These are phyloP conservation scores for Ogataea hybrid DNA, from an alignment of 1,139 yeast genomes.

Conservation along the genomic window DNA sequence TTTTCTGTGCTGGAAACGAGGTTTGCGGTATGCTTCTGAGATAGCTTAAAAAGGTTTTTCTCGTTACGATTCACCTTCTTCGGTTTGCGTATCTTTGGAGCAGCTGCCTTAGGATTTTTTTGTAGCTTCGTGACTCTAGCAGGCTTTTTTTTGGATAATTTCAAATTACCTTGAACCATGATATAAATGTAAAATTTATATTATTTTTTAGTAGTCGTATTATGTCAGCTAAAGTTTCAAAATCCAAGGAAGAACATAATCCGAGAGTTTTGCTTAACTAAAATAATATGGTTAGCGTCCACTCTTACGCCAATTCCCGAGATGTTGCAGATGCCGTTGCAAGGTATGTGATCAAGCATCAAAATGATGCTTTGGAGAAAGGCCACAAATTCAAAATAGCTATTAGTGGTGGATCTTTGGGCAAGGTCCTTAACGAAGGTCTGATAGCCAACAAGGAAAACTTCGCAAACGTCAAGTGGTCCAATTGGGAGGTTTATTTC, in stretches of 20 bases:
- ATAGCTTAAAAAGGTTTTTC: slow-evolving; percentile 44
- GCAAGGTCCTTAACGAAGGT: slow-evolving; percentile 70
- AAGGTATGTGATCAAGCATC: slow-evolving; percentile 49
- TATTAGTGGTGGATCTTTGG: slow-evolving; percentile 87
- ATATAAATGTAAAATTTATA: background rate
- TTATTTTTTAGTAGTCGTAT: slow-evolving; percentile 1
- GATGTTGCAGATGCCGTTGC: slow-evolving; percentile 63
- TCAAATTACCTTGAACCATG: slow-evolving; percentile 59
- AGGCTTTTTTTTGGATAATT: slow-evolving; percentile 44
- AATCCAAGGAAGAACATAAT: background rate
- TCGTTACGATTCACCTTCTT: slow-evolving; percentile 50
- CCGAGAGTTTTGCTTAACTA: background rate
- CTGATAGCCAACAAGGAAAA: slow-evolving; percentile 57
- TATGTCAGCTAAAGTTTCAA: background rate
- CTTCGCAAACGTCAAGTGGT: slow-evolving; percentile 53
- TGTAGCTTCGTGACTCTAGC: slow-evolving; percentile 54
- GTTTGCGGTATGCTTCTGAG: slow-evolving; percentile 66
- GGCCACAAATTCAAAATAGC: slow-evolving; percentile 63
- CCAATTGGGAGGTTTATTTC: slow-evolving; percentile 67
- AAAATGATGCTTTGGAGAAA: slow-evolving; percentile 47
- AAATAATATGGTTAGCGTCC: slow-evolving; percentile 37
- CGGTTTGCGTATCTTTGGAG: slow-evolving; percentile 72
- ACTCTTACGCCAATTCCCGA: slow-evolving; percentile 49
- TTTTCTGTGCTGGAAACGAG: slow-evolving; percentile 72
- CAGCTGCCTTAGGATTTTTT: slow-evolving; percentile 65